These are phyloP conservation scores for Rhododendron kiyosumense DNA, from an alignment of 148 eudicot genomes.

Conservation along the genomic window DNA sequence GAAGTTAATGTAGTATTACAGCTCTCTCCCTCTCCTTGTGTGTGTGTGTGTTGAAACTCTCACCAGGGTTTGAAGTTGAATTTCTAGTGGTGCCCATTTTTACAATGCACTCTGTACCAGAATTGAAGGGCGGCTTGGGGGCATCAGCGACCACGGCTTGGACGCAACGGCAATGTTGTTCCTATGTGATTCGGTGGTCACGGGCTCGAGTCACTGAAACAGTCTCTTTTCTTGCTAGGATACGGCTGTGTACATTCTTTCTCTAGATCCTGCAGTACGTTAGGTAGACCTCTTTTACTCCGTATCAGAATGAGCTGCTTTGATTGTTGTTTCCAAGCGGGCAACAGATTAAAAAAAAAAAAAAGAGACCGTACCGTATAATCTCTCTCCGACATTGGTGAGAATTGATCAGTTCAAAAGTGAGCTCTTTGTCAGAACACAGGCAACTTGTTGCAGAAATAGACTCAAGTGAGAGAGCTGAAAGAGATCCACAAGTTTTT, in stretches of 20 bases:
- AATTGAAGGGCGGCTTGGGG: background rate
- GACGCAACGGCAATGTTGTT: too few species aligned
- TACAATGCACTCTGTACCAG: background rate
- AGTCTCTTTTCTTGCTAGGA: background rate
- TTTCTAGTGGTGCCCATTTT: background rate
- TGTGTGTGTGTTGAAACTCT: background rate
- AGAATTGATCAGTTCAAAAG: background rate
- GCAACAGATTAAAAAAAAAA: background rate
- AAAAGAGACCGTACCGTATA: background rate
- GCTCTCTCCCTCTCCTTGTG: background rate
- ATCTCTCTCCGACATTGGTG: background rate
- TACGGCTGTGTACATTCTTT: background rate
- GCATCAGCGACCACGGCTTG: too few species aligned
- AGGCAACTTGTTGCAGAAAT: background rate
- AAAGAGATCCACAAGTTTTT: background rate
- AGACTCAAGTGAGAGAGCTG: too few species aligned
- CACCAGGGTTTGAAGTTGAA: background rate
- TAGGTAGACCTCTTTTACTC: too few species aligned
- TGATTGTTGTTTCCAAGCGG: background rate
- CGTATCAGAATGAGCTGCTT: background rate
- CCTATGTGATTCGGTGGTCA: background rate
- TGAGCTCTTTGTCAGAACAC: background rate
- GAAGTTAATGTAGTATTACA: background rate
- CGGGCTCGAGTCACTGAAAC: background rate
- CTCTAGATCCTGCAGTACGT: background rate